Conservation (phyloP, 2,329 filamentous ascomycete genomes). For the Periconia digitata region DNA sequence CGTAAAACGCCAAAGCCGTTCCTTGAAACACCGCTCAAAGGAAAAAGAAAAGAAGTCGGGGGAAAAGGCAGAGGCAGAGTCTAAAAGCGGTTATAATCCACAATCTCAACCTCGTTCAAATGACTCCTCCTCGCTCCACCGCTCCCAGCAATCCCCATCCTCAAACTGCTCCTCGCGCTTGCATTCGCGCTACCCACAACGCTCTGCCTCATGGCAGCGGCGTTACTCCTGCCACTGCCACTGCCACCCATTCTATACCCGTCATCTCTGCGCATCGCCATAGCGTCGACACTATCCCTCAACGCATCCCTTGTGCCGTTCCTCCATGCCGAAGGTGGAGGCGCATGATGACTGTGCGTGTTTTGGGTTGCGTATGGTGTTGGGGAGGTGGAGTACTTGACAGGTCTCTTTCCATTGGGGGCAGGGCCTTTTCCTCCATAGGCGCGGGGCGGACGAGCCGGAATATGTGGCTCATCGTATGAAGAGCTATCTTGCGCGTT, state of each 20-base stretch:
- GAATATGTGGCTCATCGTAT: slow-evolving; percentile 9
- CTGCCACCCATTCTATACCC: slow-evolving; percentile 4
- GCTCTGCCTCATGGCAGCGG: slow-evolving; percentile 24
- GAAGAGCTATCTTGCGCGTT: not conserved
- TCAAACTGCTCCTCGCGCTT: slow-evolving; percentile 30
- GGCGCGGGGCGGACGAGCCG: not conserved
- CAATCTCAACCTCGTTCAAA: slow-evolving; percentile 2
- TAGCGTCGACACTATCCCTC: not conserved
- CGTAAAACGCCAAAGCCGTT: too few relatives aligned
- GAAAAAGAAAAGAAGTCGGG: not conserved
- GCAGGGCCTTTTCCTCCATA: not conserved
- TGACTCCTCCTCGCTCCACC: not conserved
- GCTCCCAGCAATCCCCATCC: slow-evolving; percentile 6
- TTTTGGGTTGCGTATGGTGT: slow-evolving; percentile 10
- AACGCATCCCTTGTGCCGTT: slow-evolving; percentile 3
- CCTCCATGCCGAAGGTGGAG: slow-evolving; percentile 5
- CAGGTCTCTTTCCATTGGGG: not conserved
- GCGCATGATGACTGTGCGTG: slow-evolving; percentile 2
- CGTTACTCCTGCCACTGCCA: slow-evolving; percentile 19
- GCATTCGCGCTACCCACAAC: slow-evolving; percentile 13
- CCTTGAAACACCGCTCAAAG: too few relatives aligned
- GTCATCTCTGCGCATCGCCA: not conserved
- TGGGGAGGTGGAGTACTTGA: not conserved
- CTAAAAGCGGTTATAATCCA: not conserved
- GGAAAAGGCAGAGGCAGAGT: not conserved